Evolutionary conservation across 1,139 yeast genomes (phyloP).

Genomic region (Yamadazyma spencermartinsiae): DNA sequence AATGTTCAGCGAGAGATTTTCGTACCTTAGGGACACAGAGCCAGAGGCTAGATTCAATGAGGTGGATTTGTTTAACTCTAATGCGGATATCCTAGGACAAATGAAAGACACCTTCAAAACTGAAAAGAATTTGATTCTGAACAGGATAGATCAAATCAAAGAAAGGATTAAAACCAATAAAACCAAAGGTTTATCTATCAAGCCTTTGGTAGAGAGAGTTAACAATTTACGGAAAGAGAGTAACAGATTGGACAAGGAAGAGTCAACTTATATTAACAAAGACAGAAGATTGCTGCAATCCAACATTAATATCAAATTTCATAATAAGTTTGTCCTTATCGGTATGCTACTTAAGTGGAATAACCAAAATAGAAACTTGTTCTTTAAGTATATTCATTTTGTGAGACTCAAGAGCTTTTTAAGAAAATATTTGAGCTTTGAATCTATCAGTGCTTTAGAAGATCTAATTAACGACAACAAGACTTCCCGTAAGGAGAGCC

Average conservation of each 20-base stretch:
- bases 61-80: conserved; percentile 14
- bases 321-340: conserved; percentile 41
- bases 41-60: conserved; percentile 16
- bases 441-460: conserved; percentile 39
- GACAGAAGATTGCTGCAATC: conserved; percentile 15
- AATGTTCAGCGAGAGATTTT: conserved; percentile 37
- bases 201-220: conserved; percentile 22
- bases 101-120: conserved; percentile 28
- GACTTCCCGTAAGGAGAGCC: conserved; percentile 2
- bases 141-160: conserved; percentile 31
- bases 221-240: conserved; percentile 26
- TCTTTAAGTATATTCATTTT: conserved; percentile 41
- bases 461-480: conserved; percentile 27
- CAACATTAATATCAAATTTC: conserved; percentile 28
- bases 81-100: conserved; percentile 14
- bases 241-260: conserved; percentile 11
- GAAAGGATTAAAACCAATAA: conserved; percentile 19
- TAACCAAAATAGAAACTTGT: conserved; percentile 33
- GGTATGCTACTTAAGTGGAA: conserved; percentile 49
- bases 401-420: conserved; percentile 32
- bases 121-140: conserved; percentile 26
- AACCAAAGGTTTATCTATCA: conserved; percentile 11
- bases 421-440: conserved; percentile 36
- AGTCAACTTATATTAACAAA: conserved; percentile 7
- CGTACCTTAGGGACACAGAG: conserved; percentile 41